Base-by-base conservation (phyloP, 1,139 yeast species). In the Yamadazyma kanchanaburiensis region DNA sequence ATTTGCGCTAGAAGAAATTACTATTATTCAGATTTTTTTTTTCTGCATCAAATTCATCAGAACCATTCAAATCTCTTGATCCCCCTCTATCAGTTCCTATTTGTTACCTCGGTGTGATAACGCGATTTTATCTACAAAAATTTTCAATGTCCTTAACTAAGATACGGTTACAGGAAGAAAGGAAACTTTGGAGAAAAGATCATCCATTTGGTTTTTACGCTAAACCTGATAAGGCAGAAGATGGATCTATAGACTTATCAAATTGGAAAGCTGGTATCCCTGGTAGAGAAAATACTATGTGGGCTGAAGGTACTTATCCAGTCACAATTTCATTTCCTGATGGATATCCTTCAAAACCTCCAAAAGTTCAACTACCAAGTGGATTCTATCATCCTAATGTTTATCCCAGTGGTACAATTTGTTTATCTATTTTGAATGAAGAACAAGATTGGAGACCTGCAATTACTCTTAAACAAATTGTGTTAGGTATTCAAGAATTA, bases 361-460 rank as follows among this genome's bases (percentile, higher is more conserved):
- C 98, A 25, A 87, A 86, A 51, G 88, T 94, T 34, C 77, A 75
- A 58, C 87, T 91, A 46, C 94, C 95, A 2, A 74, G 81, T 4
- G 86, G 84, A 0, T 91, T 91, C 51, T 91, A 88, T 60, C 98
- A 91, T 56, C 98, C 98, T 4, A 91, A 91, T 48, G 94, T 91
- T 5, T 91, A 91, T 48, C 98, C 98, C 1, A 84, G 95, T 38
- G 98, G 98, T 2, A 91, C 97, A 1, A 81, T 91, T 23, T 91
- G 98, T 59, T 72, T 91, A 28, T 82, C 94, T 32, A 91, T 94
- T 37, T 69, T 91, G 53, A 94, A 91, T 54, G 98, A 91, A 55
- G 94, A 83, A 31, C 95, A 89, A 55, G 98, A 87, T 54, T 94
- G 99, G 99, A 77, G 95, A 51, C 98, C 99, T 1, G 96, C 96